Evolutionary conservation across 805 yeast genomes (phyloP).

Genomic region (Deakozyma indianensis): DNA sequence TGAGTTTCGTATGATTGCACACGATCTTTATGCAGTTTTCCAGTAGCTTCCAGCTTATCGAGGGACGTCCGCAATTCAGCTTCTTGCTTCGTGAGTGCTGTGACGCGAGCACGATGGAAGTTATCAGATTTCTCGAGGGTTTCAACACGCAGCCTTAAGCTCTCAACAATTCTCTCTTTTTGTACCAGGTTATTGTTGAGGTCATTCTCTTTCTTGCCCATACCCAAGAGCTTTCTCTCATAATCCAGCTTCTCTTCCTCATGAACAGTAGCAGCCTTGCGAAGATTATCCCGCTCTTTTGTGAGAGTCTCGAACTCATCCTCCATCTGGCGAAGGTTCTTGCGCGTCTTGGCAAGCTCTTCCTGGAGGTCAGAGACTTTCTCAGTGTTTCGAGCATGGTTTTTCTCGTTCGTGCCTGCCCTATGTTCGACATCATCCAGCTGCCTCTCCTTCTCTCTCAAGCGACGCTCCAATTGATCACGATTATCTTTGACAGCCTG

Average conservation of each 20-base stretch:
- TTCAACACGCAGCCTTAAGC: neutral
- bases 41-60: neutral
- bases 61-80: neutral
- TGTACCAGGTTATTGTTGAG: neutral
- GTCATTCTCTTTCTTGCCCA: neutral
- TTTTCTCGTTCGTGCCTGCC: neutral
- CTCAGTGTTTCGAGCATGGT: neutral
- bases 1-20: neutral
- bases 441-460: neutral
- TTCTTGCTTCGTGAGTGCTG: neutral
- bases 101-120: neutral
- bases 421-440: neutral
- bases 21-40: neutral
- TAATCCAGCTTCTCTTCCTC: neutral
- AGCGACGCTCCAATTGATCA: neutral
- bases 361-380: neutral
- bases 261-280: neutral
- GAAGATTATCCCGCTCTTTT: neutral
- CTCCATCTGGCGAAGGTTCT: neutral
- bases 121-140: neutral
- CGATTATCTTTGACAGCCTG: neutral
- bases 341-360: neutral
- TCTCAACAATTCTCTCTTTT: neutral
- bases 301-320: neutral
- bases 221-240: neutral